Evolutionary conservation across 495 filamentous ascomycete genomes (phyloP), one percentile per base, ranked within the genome.

Genomic region (Aspergillus hancockii): DNA sequence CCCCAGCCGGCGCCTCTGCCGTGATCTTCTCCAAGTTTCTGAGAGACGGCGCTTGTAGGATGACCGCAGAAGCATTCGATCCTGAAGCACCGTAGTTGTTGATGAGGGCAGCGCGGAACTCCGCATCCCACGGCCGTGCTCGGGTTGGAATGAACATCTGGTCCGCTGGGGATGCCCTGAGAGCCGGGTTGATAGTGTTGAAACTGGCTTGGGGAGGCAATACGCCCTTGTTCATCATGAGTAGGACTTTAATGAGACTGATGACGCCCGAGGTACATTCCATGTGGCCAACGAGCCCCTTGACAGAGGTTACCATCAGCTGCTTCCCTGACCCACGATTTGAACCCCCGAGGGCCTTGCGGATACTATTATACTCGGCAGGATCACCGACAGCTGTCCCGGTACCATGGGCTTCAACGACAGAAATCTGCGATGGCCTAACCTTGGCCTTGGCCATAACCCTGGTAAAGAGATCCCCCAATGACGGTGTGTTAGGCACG

Each of bases 381-480:
- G 81, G 81, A 64, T 92, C 89, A 8, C 89, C 89, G 12, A 85
- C 85, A 41, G 82, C 81, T 0, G 88, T 90, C 0, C 89, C 89
- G 0, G 89, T 90, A 8, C 88, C 89, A 65, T 92, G 89, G 68
- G 88, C 88, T 67, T 92, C 89, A 4, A 92, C 83, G 45, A 88
- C 81, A 54, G 82, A 79, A 25, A 91, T 74, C 36, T 90, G 78
- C 4, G 73, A 69, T 0, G 89, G 82, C 34, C 83, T 75, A 7
- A 90, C 72, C 9, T 78, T 73, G 1, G 87, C 81, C n/a, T 83
- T 68, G 12, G 78, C 65, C 4, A 87, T 67, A 6, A 89, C 84
- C 1, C 79, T 62, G 0, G 62, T 54, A 54, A 82, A 90, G 0
- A 91, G 68, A 1, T 72, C 55, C 2, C 82, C 79, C 55, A 89